Conservation (phyloP, 2,329 filamentous ascomycete genomes). For the Graphilbum ipis-grandicollis region DNA sequence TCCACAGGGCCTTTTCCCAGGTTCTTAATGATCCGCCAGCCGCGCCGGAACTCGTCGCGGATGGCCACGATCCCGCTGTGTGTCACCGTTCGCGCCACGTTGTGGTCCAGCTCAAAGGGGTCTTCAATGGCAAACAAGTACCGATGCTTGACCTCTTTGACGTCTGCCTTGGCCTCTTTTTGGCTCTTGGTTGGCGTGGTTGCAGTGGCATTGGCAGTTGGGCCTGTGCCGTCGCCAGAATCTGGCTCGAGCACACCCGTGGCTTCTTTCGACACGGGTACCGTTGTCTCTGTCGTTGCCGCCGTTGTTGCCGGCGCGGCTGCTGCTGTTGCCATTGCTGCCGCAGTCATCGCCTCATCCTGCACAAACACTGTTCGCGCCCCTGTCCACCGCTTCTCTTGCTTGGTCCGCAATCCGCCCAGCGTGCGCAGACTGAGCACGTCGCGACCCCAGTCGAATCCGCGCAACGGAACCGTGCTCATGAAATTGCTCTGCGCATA, state of each 20-base stretch:
- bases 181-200: conserved; percentile 4
- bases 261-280: too few species aligned
- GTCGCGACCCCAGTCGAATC: conserved; percentile 67
- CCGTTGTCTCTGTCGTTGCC: too few species aligned
- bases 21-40: conserved; percentile 51
- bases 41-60: conserved; percentile 67
- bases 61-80: conserved; percentile 69
- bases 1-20: conserved; percentile 21
- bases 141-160: conserved; percentile 58
- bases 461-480: conserved; percentile 29
- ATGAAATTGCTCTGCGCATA: conserved; percentile 48
- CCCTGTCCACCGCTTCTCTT: conserved; percentile 72
- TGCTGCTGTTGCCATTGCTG: neutral
- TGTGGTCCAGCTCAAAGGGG: conserved; percentile 77
- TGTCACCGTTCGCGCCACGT: conserved; percentile 73
- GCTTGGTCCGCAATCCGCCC: conserved; percentile 55
- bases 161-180: conserved; percentile 17
- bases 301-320: neutral
- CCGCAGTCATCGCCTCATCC: conserved; percentile 11
- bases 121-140: conserved; percentile 86
- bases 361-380: conserved; percentile 49
- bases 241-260: neutral
- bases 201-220: conserved; percentile 4
- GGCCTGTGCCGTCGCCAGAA: neutral
- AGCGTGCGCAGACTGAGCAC: conserved; percentile 60